phyloP scores from a whole-genome alignment of 306 rosid genomes.

The Trichosanthes cucumerina region DNA sequence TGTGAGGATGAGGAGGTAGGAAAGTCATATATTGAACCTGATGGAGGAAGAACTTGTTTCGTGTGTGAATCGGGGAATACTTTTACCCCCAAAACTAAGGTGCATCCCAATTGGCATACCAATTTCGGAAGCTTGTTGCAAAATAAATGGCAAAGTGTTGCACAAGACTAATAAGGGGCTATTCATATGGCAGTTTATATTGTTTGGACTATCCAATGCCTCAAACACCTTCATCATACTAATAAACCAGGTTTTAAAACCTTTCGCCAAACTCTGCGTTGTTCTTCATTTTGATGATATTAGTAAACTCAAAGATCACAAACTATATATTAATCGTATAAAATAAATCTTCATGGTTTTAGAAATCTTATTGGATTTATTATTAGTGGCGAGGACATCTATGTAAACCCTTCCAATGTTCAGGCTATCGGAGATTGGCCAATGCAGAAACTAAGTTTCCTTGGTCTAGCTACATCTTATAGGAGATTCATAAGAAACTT shows the following conservation, averaged over 20 bases:
- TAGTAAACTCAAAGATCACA: background rate
- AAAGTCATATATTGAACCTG: background rate
- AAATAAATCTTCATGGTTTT: background rate
- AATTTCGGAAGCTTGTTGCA: background rate
- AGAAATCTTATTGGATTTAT: background rate
- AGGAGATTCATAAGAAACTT: background rate
- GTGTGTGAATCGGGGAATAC: background rate
- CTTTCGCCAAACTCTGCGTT: background rate
- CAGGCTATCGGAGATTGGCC: background rate
- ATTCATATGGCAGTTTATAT: background rate
- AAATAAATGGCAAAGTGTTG: background rate
- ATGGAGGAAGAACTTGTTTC: background rate
- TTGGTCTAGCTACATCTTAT: background rate
- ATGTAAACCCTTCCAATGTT: background rate
- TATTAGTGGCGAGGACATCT: background rate
- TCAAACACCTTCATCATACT: background rate
- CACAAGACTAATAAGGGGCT: background rate
- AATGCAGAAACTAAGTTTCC: background rate
- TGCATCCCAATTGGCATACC: background rate
- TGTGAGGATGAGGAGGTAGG: background rate
- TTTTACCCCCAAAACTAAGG: background rate
- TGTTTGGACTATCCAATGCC: background rate
- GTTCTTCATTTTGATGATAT: background rate
- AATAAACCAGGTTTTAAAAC: background rate
- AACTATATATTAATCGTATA: background rate